phyloP scores from a whole-genome alignment of 257 asterid genomes.

The Plantago elongata region DNA sequence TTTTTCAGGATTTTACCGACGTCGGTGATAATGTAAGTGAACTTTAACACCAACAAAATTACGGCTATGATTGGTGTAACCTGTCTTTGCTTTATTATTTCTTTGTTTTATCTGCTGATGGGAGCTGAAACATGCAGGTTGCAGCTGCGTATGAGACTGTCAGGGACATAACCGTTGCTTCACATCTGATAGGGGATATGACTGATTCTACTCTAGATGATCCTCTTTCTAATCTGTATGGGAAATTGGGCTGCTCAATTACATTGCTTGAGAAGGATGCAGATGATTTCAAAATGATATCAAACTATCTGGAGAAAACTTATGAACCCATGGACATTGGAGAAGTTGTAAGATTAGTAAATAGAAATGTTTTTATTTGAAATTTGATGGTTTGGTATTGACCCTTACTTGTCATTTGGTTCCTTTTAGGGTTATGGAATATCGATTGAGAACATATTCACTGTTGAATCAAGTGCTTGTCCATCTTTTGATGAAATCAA shows the following conservation, averaged over 20 bases:
- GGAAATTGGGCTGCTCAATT: slow-evolving; percentile 62
- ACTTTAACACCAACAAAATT: no score
- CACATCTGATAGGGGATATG: slow-evolving; percentile 83
- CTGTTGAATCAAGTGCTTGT: slow-evolving; percentile 61
- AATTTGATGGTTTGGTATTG: neutral
- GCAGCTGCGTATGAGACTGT: slow-evolving; percentile 65
- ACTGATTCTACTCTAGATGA: slow-evolving; percentile 64
- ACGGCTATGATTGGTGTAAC: no score
- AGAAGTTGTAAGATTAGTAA: slow-evolving; percentile 49
- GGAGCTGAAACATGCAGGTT: slow-evolving; percentile 37
- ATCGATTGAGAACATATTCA: slow-evolving; percentile 53
- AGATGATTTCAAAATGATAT: slow-evolving; percentile 71
- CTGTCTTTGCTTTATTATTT: no score
- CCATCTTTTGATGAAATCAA: slow-evolving; percentile 66
- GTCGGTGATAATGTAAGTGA: slow-evolving; percentile 71
- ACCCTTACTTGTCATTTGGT: neutral
- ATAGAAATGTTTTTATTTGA: neutral
- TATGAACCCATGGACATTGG: slow-evolving; percentile 69
- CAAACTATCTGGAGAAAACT: slow-evolving; percentile 66
- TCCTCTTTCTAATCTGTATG: slow-evolving; percentile 66
- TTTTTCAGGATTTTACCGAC: slow-evolving; percentile 42
- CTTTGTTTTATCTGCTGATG: no score
- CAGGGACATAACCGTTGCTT: slow-evolving; percentile 74
- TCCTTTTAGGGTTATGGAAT: slow-evolving; percentile 61
- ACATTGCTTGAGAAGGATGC: slow-evolving; percentile 44